A percentile compares a stretch with the other conserved stretches of the same genome.
Conservation (phyloP, 2,329 filamentous ascomycete species). For the Botrytis paeoniae region DNA sequence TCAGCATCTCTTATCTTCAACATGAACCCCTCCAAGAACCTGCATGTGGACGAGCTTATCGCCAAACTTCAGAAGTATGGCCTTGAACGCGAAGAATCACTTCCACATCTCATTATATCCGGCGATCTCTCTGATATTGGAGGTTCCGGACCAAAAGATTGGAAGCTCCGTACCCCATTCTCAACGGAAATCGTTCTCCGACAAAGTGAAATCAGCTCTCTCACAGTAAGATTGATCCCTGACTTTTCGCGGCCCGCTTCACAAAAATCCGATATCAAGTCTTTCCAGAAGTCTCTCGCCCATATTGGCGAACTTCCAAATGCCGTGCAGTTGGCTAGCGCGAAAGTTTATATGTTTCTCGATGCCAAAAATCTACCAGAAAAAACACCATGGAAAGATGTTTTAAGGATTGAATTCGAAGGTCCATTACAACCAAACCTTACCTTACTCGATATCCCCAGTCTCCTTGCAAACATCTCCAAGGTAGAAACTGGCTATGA, state of each 20-base stretch:
- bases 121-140: neutral
- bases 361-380: neutral
- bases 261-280: neutral
- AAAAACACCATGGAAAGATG: conserved; percentile 9
- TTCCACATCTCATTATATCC: conserved; percentile 14
- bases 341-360: neutral
- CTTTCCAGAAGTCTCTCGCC: conserved; percentile 3
- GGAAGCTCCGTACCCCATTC: neutral
- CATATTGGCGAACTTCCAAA: conserved; percentile 1
- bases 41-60: conserved; percentile 50
- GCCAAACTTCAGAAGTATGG: conserved; percentile 40
- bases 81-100: conserved; percentile 3
- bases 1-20: neutral
- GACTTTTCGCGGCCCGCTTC: conserved; percentile 2
- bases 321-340: neutral
- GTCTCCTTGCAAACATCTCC: conserved; percentile 3
- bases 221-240: conserved; percentile 13
- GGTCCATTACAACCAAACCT: conserved; percentile 11
- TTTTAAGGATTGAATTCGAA: conserved; percentile 15
- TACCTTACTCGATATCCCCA: conserved; percentile 16
- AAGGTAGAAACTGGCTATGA: neutral
- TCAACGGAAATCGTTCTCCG: conserved; percentile 17
- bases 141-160: neutral
- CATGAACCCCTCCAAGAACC: conserved; percentile 24
- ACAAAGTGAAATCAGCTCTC: neutral